Evolutionary conservation across 495 filamentous ascomycete genomes (phyloP).

Genomic region (Aspergillus conjunctus): DNA sequence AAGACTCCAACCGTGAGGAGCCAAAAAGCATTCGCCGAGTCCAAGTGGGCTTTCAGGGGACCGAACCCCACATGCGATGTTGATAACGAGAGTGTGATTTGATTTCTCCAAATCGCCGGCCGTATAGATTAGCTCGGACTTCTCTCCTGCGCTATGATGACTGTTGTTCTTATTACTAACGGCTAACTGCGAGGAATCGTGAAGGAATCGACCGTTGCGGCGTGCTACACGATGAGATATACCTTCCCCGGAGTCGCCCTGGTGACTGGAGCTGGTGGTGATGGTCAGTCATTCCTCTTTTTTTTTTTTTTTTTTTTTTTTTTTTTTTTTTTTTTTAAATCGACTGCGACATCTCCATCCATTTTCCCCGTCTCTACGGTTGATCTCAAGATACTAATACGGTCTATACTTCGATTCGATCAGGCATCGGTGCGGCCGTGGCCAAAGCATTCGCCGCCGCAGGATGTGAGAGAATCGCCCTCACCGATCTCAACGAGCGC

Average conservation of each 20-base stretch:
- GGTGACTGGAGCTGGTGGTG: constrained; percentile 37
- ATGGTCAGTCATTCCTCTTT: constrained; percentile 18
- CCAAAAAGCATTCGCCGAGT: constrained; percentile 4
- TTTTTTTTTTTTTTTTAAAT: not conserved
- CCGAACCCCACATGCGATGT: constrained; percentile 6
- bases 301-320: not conserved
- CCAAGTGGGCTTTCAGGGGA: constrained; percentile 6
- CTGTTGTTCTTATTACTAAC: not conserved
- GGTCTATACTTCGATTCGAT: too few species aligned
- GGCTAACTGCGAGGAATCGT: too few species aligned
- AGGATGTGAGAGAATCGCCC: constrained; percentile 51
- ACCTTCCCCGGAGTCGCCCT: constrained; percentile 38
- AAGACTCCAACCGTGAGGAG: not conserved
- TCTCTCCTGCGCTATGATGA: not conserved
- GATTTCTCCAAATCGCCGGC: constrained; percentile 8
- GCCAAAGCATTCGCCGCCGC: constrained; percentile 52
- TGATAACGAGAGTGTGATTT: constrained; percentile 6
- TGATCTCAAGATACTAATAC: not conserved
- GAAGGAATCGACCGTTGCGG: not conserved
- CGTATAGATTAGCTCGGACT: constrained; percentile 6
- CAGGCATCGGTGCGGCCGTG: constrained; percentile 57
- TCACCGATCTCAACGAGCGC: constrained; percentile 50
- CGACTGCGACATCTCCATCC: constrained; percentile 3
- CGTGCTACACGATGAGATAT: constrained; percentile 11
- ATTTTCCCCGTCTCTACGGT: not conserved